phyloP scores from a whole-genome alignment of 441 rosid genomes.

The Populus hybrid region DNA sequence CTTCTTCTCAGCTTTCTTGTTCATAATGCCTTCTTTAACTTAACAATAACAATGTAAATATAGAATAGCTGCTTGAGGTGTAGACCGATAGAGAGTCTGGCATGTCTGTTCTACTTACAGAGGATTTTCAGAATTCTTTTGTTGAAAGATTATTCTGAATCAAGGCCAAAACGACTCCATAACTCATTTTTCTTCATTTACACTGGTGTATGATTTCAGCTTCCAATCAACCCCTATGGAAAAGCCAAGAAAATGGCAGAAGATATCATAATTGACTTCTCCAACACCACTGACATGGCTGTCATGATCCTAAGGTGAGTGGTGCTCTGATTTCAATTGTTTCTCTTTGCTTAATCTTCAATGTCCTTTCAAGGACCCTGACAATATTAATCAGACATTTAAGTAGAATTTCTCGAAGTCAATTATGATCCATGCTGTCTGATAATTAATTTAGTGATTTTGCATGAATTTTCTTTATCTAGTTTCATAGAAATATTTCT shows the following conservation, averaged over 20 bases:
- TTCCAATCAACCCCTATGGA: conserved; percentile 95
- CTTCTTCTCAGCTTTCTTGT: no score
- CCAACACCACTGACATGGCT: conserved; percentile 81
- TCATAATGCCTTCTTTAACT: not conserved
- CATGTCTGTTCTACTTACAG: not conserved
- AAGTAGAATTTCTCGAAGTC: not conserved
- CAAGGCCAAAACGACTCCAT: not conserved
- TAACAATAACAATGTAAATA: not conserved
- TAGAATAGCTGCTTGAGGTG: not conserved
- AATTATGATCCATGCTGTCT: not conserved
- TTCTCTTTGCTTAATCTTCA: not conserved
- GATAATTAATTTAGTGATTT: not conserved
- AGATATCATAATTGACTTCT: conserved; percentile 90
- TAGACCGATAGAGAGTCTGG: not conserved
- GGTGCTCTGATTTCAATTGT: not conserved
- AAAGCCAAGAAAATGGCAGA: conserved; percentile 99
- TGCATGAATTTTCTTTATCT: not conserved
- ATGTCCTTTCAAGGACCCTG: not conserved
- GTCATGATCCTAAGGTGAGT: conserved; percentile 88
- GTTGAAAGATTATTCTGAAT: not conserved
- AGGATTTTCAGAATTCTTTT: not conserved
- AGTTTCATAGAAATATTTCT: not conserved
- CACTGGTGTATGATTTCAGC: conserved; percentile 37
- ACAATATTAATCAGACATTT: not conserved
- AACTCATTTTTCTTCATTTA: not conserved